phyloP scores from a whole-genome alignment of 345 rosid genomes.

The Brassica juncea region DNA sequence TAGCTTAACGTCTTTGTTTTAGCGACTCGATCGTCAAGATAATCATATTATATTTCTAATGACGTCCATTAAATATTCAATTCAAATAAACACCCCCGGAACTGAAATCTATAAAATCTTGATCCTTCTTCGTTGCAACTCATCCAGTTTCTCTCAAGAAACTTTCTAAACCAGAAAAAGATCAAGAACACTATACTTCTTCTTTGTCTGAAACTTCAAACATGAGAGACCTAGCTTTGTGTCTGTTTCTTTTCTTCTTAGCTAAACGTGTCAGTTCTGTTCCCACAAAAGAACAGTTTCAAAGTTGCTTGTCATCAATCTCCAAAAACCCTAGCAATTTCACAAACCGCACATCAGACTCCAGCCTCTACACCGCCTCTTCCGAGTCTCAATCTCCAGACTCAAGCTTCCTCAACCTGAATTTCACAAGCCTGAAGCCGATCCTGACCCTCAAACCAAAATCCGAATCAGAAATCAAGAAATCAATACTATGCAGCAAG shows the following conservation, averaged over 20 bases:
- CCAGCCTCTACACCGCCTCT: slow-evolving; percentile 10
- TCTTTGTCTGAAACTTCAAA: slow-evolving; percentile 27
- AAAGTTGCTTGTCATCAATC: slow-evolving; percentile 21
- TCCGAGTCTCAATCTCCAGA: slow-evolving; percentile 10
- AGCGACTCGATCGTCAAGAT: slow-evolving; percentile 1
- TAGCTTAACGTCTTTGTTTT: slow-evolving; percentile 24
- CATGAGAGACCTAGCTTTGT: slow-evolving; percentile 24
- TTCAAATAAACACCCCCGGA: slow-evolving; percentile 13
- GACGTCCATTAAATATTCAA: slow-evolving; percentile 6
- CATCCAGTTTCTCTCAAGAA: slow-evolving; percentile 22
- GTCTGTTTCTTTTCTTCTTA: slow-evolving; percentile 17
- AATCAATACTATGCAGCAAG: slow-evolving; percentile 46
- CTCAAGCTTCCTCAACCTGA: slow-evolving; percentile 30
- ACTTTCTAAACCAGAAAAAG: slow-evolving; percentile 22
- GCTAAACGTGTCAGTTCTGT: neutral
- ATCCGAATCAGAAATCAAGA: slow-evolving; percentile 48
- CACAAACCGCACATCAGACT: neutral
- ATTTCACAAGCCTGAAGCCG: slow-evolving; percentile 47
- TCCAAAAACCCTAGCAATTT: neutral
- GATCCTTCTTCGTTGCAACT: slow-evolving; percentile 26
- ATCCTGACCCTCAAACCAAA: slow-evolving; percentile 44
- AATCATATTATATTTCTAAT: slow-evolving; percentile 17
- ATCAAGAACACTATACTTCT: slow-evolving; percentile 6
- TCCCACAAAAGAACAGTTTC: slow-evolving; percentile 35
- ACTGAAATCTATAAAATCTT: slow-evolving; percentile 11